Evolutionary conservation across 2,329 filamentous ascomycete species (phyloP), one percentile per base, ranked within the genome.

Genomic region (Colletotrichum destructivum): DNA sequence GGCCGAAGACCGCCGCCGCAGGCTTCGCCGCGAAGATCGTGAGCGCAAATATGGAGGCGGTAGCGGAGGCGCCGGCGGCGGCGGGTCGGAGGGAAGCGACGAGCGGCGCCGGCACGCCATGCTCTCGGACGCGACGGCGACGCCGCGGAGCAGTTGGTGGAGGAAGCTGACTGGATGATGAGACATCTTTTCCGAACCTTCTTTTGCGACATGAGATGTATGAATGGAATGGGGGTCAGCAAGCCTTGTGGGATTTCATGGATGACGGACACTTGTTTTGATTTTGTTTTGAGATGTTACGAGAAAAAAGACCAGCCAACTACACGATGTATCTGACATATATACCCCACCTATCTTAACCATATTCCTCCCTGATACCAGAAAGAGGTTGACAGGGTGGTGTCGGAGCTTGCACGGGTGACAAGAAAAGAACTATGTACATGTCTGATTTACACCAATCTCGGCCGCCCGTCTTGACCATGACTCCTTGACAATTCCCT

Each of bases 141-240:
- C 86, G 15, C 87, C 87, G 23, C 82, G 87, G 69, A 88, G 85
- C 73, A 89, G 87, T 74, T 90, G 88, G 88, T 90, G 88, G 88
- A 88, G 82, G 81, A 89, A 89, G 82, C 78, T 89, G 63, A 85
- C 85, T 7, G 84, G 84, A 64, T 82, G 73, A 78, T 66, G 35
- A 38, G 8, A 11, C 35, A 11, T 38, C 31, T 38, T 11, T 38
- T 38, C 35, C 35, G 8, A 38, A 9, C 8, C 35, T 38, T n/a
- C 42, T 18, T 38, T 12, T 23, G 46, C 26, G 54, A 52, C 21
- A 71, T 44, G 56, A 57, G 21, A 21, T 69, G 64, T 72, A 67
- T 72, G 66, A 64, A 65, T 69, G 64, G 42, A 69, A 42, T 51
- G 35, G 35, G 35, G 23, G 42, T 66, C 62, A 57, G 55, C 57